Percentiles rank a stretch among this genome's conserved stretches.
Conservation (phyloP, 306 rosid genomes). For the Cucurbita moschata region DNA sequence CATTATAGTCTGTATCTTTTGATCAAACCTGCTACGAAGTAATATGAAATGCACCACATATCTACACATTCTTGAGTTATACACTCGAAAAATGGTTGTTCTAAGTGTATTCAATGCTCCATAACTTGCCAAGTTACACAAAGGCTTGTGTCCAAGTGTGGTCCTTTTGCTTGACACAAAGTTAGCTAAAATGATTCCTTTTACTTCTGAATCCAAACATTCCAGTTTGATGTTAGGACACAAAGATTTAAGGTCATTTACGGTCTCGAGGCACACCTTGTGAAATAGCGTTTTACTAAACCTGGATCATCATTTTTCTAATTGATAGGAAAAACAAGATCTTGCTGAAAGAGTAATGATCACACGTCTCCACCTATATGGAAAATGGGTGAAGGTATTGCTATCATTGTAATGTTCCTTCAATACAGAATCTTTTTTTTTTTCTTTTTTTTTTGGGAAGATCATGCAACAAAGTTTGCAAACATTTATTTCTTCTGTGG, state of each 20-base stretch:
- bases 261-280: background rate
- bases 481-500: background rate
- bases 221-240: background rate
- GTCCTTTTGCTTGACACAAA: background rate
- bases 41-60: background rate
- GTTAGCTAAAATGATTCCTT: background rate
- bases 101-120: background rate
- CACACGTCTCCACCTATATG: constrained; percentile 80
- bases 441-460: background rate
- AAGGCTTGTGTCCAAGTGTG: background rate
- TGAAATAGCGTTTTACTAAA: background rate
- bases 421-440: background rate
- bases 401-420: background rate
- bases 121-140: background rate
- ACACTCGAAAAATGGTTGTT: background rate
- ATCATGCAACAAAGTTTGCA: background rate
- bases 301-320: background rate
- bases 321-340: constrained; percentile 62
- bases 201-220: background rate
- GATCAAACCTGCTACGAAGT: background rate
- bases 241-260: background rate
- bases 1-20: background rate
- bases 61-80: background rate
- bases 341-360: constrained; percentile 98
- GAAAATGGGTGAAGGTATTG: constrained; percentile 87